Evolutionary conservation across 2,329 filamentous ascomycete genomes (phyloP), one percentile per base, ranked within the genome.

Genomic region (Cercospora canescens): DNA sequence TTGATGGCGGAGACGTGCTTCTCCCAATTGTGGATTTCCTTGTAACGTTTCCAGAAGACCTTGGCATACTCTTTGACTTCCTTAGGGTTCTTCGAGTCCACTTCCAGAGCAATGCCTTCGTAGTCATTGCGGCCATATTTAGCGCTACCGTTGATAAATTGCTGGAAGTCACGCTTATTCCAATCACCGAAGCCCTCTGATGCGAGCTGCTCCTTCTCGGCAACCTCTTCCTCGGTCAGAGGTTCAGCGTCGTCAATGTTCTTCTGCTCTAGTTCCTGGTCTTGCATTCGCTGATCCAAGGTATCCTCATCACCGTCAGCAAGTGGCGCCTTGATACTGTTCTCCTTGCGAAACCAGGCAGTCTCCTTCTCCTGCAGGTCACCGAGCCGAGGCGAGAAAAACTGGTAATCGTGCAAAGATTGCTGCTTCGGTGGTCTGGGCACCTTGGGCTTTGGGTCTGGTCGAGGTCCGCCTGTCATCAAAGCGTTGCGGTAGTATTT

Each of bases 131-230:
- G 92, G 2, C 95, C 95, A 75, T 94, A 96, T 77, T 94, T 95
- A 66, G 93, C 94, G 35, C 93, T 96, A 21, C 93, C 94, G 74
- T 98, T 97, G 80, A 99, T 86, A 78, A 99, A 99, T 73, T 98
- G 95, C 77, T 98, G 94, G 81, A 98, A 99, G 79, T 99, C 96
- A 73, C 96, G 89, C 74, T 93, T 91, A 81, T 97, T 98, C 95
- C 96, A 99, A 35, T 95, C 89, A 2, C 89, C 89, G 73, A 99
- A 99, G 8, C 96, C 95, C 77, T 95, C 87, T 62, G 89, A 85
- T 1, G 93, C 92, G 63, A 99, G 85, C 35, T 84, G 84, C 68
- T 92, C 88, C 80, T 99, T 99, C 79, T 96, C 91, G 37, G 90
- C 90, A 72, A 91, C 89, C 78, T 99, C 95, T 68, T 93, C 92